Evolutionary conservation across 2,329 filamentous ascomycete genomes (phyloP).

Genomic region (Fusarium sp.): DNA sequence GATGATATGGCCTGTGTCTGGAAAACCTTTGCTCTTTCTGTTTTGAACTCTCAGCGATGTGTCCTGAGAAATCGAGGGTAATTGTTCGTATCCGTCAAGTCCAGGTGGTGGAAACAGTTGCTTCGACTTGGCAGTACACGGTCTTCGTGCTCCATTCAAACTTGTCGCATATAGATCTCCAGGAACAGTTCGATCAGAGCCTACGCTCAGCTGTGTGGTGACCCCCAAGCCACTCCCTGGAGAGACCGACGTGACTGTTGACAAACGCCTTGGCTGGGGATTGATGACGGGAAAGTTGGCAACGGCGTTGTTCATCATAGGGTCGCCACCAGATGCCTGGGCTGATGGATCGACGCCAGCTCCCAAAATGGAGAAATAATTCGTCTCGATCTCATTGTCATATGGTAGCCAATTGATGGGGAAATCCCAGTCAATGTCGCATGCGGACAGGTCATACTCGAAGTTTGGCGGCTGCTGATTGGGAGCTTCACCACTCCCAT

Average conservation of each 20-base stretch:
- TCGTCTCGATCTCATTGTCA: slow-evolving; percentile 41
- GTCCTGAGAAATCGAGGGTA: not conserved
- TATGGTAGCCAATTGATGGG: slow-evolving; percentile 48
- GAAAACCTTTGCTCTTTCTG: not conserved
- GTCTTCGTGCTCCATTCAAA: slow-evolving; percentile 34
- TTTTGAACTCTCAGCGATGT: fast-evolving
- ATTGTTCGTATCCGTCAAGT: not conserved
- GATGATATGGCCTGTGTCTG: too few species aligned
- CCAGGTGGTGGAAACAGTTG: slow-evolving; percentile 4
- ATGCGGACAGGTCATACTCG: slow-evolving; percentile 8
- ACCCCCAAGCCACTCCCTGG: slow-evolving; percentile 7
- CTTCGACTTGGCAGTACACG: slow-evolving; percentile 35
- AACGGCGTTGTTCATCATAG: too few species aligned
- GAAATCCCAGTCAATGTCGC: slow-evolving; percentile 35
- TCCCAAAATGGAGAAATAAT: slow-evolving; percentile 36
- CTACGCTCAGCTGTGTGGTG: slow-evolving; percentile 13
- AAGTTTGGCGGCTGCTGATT: slow-evolving; percentile 6
- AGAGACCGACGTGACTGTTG: slow-evolving; percentile 1
- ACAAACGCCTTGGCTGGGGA: not conserved
- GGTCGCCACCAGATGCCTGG: too few species aligned
- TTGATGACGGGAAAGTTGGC: too few species aligned
- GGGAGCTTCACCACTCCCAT: not conserved
- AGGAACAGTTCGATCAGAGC: slow-evolving; percentile 2
- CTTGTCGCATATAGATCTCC: slow-evolving; percentile 41
- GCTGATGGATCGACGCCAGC: too few species aligned